Evolutionary conservation across 768 basidiomycete species (phyloP).

Genomic region (Rhodotorula sphaerocarpa): DNA sequence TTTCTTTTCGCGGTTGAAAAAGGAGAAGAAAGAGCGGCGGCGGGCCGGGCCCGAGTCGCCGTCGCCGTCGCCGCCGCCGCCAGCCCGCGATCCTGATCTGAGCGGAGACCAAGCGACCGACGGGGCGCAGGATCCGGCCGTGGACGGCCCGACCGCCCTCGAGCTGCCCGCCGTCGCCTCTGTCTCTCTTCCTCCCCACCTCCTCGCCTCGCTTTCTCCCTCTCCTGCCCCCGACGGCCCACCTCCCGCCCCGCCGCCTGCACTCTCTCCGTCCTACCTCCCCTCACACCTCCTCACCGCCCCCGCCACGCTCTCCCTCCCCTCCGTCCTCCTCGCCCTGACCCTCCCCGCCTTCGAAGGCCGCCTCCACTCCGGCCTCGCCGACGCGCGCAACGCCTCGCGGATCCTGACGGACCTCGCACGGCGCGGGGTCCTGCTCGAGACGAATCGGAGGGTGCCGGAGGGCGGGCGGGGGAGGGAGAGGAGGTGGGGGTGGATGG

Average conservation of each 20-base stretch:
- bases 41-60: no score
- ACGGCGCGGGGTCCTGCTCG: slow-evolving; percentile 40
- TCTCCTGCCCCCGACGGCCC: not conserved
- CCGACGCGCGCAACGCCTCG: slow-evolving; percentile 83
- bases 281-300: slow-evolving; percentile 16
- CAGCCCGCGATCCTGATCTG: not conserved
- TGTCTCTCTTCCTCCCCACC: not conserved
- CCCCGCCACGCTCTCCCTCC: slow-evolving; percentile 54
- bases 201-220: not conserved
- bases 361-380: slow-evolving; percentile 77
- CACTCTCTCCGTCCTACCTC: not conserved
- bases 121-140: not conserved
- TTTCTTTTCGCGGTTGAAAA: slow-evolving; percentile 20
- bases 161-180: not conserved
- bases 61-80: not conserved
- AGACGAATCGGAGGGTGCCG: slow-evolving; percentile 27
- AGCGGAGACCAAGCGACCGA: not conserved
- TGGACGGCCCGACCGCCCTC: not conserved
- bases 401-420: slow-evolving; percentile 74
- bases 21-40: not conserved
- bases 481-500: slow-evolving; percentile 33
- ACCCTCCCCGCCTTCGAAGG: slow-evolving; percentile 69
- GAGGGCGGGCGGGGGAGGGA: slow-evolving; percentile 27
- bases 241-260: not conserved
- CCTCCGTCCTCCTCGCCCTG: slow-evolving; percentile 66